Percentiles rank a stretch among this genome's conserved stretches.
Conservation (phyloP, 2,329 filamentous ascomycete species). For the Pseudopyricularia cyperi region DNA sequence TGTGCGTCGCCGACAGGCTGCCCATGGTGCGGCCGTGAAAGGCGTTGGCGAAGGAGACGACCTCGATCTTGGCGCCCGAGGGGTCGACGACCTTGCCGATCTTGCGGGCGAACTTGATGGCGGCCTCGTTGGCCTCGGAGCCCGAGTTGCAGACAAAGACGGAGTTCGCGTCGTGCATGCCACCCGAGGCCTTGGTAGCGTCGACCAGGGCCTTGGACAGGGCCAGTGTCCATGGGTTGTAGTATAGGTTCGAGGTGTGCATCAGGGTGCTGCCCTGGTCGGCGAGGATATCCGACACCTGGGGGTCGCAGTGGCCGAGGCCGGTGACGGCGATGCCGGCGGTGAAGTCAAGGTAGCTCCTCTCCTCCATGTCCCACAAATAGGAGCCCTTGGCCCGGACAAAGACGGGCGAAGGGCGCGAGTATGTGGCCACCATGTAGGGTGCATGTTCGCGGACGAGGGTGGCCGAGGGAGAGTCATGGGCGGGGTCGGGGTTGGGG, state of each 20-base stretch:
- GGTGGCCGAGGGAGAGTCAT: constrained; percentile 41
- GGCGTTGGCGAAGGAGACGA: constrained; percentile 82
- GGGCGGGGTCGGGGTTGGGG: constrained; percentile 1
- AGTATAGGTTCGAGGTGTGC: constrained; percentile 92
- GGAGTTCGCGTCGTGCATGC: constrained; percentile 65
- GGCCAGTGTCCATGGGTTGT: constrained; percentile 88
- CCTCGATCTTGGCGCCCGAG: constrained; percentile 60
- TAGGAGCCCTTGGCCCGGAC: constrained; percentile 77
- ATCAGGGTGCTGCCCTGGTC: constrained; percentile 58
- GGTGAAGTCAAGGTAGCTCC: constrained; percentile 87
- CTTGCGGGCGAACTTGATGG: constrained; percentile 93
- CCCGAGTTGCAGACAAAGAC: constrained; percentile 96
- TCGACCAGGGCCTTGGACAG: constrained; percentile 77
- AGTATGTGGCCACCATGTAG: constrained; percentile 94
- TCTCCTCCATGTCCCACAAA: constrained; percentile 80
- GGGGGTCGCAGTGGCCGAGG: constrained; percentile 78
- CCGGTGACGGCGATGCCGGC: constrained; percentile 92
- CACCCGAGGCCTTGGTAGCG: constrained; percentile 65
- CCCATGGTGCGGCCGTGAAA: constrained; percentile 98
- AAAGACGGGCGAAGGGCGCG: constrained; percentile 81
- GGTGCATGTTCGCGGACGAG: constrained; percentile 65
- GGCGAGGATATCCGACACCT: constrained; percentile 59
- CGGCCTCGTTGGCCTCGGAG: constrained; percentile 93
- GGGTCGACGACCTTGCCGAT: constrained; percentile 65
- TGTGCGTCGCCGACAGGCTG: constrained; percentile 85